Evolutionary conservation across 495 filamentous ascomycete genomes (phyloP), one percentile per base, ranked within the genome.

Genomic region (Hypoxylon intermedium): DNA sequence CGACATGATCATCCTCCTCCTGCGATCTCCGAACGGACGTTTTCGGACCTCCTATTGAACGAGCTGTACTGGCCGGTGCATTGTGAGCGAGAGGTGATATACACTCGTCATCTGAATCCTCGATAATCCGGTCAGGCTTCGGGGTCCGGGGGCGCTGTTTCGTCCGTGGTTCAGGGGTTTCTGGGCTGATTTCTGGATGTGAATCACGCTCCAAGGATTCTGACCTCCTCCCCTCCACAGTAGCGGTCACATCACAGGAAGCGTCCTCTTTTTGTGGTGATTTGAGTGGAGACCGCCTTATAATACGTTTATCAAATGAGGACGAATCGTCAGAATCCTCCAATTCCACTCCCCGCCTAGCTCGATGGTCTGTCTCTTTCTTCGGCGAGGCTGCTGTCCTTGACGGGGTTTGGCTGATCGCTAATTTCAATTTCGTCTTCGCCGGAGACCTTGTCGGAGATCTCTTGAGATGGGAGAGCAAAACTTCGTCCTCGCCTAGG

Each of bases 21-120:
- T 54, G 55, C 12, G 58, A 61, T 16, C 6, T 57, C 31, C 45
- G 36, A 43, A 31, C 11, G 40, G 59, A 53, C 20, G 36, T 28
- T 52, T 49, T 72, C 5, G 42, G 49, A 13, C 59, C 67, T 7
- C 48, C 57, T 15, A 36, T 44, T 15, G 60, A 63, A 44, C 42
- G 57, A 38, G 53, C 42, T 11, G 59, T 52, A 28, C 60, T 61
- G 15, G 28, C 60, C 6, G 56, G 55, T 24, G 30, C 21, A 33
- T 59, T 57, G 15, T 66, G 53, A 18, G 50, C 41, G 18, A 59
- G 67, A 6, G 77, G 68, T 15, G 71, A 72, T 16, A 67, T 34
- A 2, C 67, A 58, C 9, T 80, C 80, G 20, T 84, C 81, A 46
- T 83, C 81, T 1, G 82, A 84, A 56, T 84, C 82, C 58, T 70